Conservation (phyloP, 2,329 filamentous ascomycete species). For the Cadophora gregata region DNA sequence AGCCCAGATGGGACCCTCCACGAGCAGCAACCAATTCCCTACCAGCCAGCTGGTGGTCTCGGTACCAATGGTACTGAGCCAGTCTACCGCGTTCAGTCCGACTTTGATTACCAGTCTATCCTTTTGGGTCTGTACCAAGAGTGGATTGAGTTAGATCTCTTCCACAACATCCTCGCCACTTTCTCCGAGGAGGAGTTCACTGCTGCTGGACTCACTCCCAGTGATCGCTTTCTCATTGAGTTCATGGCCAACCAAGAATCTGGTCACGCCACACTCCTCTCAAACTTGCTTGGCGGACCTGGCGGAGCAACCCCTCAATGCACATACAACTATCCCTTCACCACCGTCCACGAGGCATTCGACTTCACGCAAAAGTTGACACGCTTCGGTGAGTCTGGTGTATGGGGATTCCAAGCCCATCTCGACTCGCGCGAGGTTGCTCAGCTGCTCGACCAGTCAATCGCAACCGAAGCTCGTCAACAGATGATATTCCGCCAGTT, state of each 20-base stretch:
- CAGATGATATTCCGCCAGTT: slow-evolving; percentile 88
- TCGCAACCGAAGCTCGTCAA: slow-evolving; percentile 80
- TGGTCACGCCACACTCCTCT: slow-evolving; percentile 77
- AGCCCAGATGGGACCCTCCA: slow-evolving; percentile 73
- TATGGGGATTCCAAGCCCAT: slow-evolving; percentile 82
- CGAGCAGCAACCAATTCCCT: slow-evolving; percentile 72
- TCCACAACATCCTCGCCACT: slow-evolving; percentile 74
- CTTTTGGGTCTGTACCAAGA: slow-evolving; percentile 81
- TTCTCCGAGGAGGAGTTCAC: slow-evolving; percentile 75
- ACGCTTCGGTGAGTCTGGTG: slow-evolving; percentile 78
- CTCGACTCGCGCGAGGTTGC: slow-evolving; percentile 77
- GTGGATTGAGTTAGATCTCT: slow-evolving; percentile 84
- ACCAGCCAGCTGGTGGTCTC: slow-evolving; percentile 72
- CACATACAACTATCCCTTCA: slow-evolving; percentile 82
- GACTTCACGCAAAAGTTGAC: slow-evolving; percentile 90
- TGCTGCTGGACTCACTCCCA: slow-evolving; percentile 68
- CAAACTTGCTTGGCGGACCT: slow-evolving; percentile 73
- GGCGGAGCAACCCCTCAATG: slow-evolving; percentile 70
- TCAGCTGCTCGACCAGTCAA: slow-evolving; percentile 75
- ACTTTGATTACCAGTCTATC: slow-evolving; percentile 80
- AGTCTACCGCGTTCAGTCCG: slow-evolving; percentile 77
- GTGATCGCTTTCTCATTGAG: slow-evolving; percentile 73
- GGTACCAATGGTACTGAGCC: slow-evolving; percentile 80
- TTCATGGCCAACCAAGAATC: slow-evolving; percentile 81
- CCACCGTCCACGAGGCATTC: slow-evolving; percentile 75